These are phyloP conservation scores for Candida stauntonica DNA, from an alignment of 805 yeast genomes.

Conservation along the genomic window DNA sequence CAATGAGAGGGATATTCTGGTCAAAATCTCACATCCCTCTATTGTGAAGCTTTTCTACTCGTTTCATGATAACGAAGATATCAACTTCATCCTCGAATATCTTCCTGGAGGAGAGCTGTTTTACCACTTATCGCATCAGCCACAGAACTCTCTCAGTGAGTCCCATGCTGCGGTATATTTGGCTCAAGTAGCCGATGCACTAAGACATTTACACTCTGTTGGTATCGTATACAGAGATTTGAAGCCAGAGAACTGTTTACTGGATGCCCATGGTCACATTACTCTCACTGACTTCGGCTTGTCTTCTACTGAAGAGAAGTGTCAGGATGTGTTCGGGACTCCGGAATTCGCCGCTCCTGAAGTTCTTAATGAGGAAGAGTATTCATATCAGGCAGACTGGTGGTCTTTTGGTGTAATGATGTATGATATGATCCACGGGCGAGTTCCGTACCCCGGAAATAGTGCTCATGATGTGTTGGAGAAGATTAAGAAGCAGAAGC, in stretches of 20 bases:
- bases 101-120: slow-evolving; percentile 88
- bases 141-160: slow-evolving; percentile 19
- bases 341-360: slow-evolving; percentile 75
- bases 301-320: slow-evolving; percentile 36
- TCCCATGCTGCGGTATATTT: slow-evolving; percentile 66
- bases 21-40: slow-evolving; percentile 70
- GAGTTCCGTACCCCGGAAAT: slow-evolving; percentile 80
- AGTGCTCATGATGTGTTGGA: slow-evolving; percentile 65
- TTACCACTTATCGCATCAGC: slow-evolving; percentile 29
- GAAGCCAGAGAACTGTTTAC: slow-evolving; percentile 85
- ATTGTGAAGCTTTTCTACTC: slow-evolving; percentile 81
- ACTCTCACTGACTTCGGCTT: slow-evolving; percentile 86
- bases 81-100: slow-evolving; percentile 73
- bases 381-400: slow-evolving; percentile 83
- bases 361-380: slow-evolving; percentile 71
- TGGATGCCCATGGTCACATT: slow-evolving; percentile 74
- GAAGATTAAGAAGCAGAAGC: slow-evolving; percentile 59
- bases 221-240: slow-evolving; percentile 87
- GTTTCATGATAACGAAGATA: slow-evolving; percentile 71
- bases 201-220: slow-evolving; percentile 67
- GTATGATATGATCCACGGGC: slow-evolving; percentile 74
- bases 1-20: slow-evolving; percentile 71
- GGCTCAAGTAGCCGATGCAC: slow-evolving; percentile 77
- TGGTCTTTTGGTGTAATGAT: slow-evolving; percentile 85
- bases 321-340: slow-evolving; percentile 39